Evolutionary conservation across 179 eudicot species (phyloP).

Genomic region (Vitellaria paradoxa): DNA sequence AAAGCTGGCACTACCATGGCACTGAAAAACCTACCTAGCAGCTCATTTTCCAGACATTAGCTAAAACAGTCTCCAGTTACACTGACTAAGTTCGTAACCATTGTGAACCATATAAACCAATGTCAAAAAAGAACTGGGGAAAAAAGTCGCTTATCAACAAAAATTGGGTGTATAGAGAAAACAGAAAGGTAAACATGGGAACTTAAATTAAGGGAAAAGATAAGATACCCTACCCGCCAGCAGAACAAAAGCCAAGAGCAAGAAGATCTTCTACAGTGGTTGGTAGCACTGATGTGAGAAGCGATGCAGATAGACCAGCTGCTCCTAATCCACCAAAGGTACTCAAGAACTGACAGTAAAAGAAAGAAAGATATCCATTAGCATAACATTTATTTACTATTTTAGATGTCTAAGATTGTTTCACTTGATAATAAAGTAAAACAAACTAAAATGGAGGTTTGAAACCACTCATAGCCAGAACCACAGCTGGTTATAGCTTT

Average conservation of each 20-base stretch:
- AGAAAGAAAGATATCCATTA: constrained; percentile 8
- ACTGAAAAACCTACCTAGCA: neutral
- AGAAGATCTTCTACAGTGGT: constrained; percentile 96
- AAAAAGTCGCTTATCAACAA: neutral
- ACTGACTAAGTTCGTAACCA: neutral
- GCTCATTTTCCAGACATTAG: constrained; percentile 4
- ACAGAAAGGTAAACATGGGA: constrained; percentile 2
- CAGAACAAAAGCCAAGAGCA: constrained; percentile 97
- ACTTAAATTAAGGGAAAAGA: neutral
- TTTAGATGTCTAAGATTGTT: neutral
- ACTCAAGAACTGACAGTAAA: constrained; percentile 64
- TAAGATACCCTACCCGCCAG: constrained; percentile 73
- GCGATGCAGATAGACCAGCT: constrained; percentile 95
- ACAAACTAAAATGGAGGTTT: neutral
- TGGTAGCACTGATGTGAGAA: constrained; percentile 90
- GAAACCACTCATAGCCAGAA: neutral
- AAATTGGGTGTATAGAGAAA: neutral
- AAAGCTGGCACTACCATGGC: neutral
- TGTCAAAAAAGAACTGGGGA: neutral
- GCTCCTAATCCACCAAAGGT: constrained; percentile 95
- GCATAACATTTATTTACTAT: neutral
- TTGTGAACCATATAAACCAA: neutral
- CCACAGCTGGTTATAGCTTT: neutral
- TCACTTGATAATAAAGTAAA: neutral
- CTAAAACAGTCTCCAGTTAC: neutral